Evolutionary conservation across 768 basidiomycete genomes (phyloP), one percentile per base, ranked within the genome.

Genomic region (Tylopilus subfusipes): DNA sequence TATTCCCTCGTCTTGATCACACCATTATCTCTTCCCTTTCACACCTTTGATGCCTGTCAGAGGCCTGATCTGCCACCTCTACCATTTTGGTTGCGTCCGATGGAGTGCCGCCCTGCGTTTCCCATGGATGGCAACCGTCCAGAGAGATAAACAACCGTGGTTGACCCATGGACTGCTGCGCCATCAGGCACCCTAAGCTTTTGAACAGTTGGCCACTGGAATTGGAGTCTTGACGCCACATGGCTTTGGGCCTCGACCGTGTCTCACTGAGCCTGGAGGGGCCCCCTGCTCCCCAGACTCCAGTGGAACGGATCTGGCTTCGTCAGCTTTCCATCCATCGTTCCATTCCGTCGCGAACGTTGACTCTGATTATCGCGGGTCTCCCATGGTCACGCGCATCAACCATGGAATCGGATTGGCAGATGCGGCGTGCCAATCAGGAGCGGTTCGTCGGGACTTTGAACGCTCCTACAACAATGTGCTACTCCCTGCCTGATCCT

Each of bases 1-100:
- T 14, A 30, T 39, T 42, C 52, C 42, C 48, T 56, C 49, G 31
- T 48, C 53, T 54, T 50, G 49, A 66, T 61, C 53, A 54, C 55
- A 52, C 43, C 43, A 24, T 47, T 45, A 14, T 36, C 29, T 18
- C 10, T 22, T 34, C 30, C 30, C 6, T 50, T 54, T 58, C 53
- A 59, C 53, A 46, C n/a, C 42, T 56, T 39, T 34, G 22, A 16
- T 14, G 33, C 48, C 19, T 24, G n/a, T n/a, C n/a, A n/a, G n/a
- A n/a, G n/a, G 57, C 53, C 50, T 48, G 58, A 52, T 53, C 34
- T 52, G 46, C 39, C 27, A 27, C 14, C 13, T 19, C 34, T 42
- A 22, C 55, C 48, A 8, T 53, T 55, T 65, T 55, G 5, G 50
- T 21, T 12, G 21, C 9, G 11, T 54, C 31, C 27, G 27, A 40